These are phyloP conservation scores for Pyrus hybrid DNA, from an alignment of 331 rosid species.

Conservation along the genomic window DNA sequence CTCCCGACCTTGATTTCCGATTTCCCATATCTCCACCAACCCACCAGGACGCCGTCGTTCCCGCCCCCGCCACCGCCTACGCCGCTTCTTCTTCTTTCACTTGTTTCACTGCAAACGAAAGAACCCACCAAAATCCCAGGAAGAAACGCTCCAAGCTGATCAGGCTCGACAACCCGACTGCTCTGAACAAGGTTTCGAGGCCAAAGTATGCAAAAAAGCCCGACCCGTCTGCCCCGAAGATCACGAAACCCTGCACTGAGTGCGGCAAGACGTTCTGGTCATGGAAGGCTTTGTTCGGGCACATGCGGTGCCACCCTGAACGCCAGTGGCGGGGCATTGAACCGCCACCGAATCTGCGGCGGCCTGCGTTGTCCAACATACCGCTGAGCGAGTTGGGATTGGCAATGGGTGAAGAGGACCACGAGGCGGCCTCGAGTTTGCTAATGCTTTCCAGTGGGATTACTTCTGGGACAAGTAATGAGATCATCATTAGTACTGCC, in stretches of 20 bases:
- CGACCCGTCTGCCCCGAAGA: conserved; percentile 30
- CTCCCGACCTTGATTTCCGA: not conserved
- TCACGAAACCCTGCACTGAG: conserved; percentile 53
- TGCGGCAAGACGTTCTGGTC: conserved; percentile 82
- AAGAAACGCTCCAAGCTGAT: conserved; percentile 33
- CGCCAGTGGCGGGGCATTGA: conserved; percentile 85
- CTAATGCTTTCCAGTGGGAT: conserved; percentile 41
- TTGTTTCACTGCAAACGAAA: not conserved
- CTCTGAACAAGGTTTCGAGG: conserved; percentile 1
- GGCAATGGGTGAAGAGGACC: conserved; percentile 38
- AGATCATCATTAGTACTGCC: not conserved
- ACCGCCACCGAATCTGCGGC: conserved; percentile 43
- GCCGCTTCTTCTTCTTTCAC: conserved; percentile 4
- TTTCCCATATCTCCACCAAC: not conserved
- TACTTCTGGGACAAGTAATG: not conserved
- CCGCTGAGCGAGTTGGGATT: not conserved
- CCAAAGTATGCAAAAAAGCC: conserved; percentile 26
- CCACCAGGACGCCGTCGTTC: not conserved
- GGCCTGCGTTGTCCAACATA: not conserved
- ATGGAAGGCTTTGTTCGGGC: conserved; percentile 79
- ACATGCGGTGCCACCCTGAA: conserved; percentile 96
- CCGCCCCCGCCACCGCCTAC: not conserved
- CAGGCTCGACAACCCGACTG: not conserved
- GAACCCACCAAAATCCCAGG: conserved; percentile 16
- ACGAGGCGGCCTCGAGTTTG: conserved; percentile 51